phyloP scores from a whole-genome alignment of 1,284 basidiomycete genomes.

The Fomitopsis betulina region DNA sequence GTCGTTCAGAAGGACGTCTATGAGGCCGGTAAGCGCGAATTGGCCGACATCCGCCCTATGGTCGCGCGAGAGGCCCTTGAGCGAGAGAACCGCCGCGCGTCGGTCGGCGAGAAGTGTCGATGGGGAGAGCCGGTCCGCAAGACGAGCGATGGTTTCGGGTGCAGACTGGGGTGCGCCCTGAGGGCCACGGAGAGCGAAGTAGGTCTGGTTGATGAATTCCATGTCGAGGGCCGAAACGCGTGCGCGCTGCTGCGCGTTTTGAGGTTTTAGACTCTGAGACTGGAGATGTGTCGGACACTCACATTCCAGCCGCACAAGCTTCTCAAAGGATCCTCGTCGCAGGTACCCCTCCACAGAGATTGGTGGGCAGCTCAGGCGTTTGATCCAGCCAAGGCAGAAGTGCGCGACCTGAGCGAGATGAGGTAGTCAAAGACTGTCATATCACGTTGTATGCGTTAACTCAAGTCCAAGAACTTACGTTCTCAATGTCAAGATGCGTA shows the following conservation, averaged over 20 bases:
- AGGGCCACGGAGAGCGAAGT: conserved; percentile 75
- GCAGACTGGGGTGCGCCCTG: conserved; percentile 79
- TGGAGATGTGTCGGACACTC: no score
- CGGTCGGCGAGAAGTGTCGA: conserved; percentile 85
- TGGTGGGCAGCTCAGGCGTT: no score
- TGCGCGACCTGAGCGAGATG: no score
- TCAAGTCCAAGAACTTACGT: no score
- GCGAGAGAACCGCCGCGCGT: conserved; percentile 84
- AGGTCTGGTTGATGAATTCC: conserved; percentile 81
- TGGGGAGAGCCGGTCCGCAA: conserved; percentile 86
- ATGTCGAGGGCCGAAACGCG: conserved; percentile 30
- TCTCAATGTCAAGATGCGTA: no score
- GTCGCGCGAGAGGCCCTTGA: conserved; percentile 91
- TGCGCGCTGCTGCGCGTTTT: not conserved
- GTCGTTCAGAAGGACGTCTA: conserved; percentile 82
- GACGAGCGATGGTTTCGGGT: conserved; percentile 79
- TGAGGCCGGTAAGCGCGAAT: conserved; percentile 68
- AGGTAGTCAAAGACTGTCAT: no score
- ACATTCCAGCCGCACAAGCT: no score
- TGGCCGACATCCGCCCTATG: conserved; percentile 86
- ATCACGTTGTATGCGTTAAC: no score
- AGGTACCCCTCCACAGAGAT: no score
- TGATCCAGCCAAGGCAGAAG: no score
- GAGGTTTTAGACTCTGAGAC: no score
- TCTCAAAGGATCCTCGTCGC: no score